phyloP scores from a whole-genome alignment of 2,329 filamentous ascomycete species.

The Epichloe festucae region DNA sequence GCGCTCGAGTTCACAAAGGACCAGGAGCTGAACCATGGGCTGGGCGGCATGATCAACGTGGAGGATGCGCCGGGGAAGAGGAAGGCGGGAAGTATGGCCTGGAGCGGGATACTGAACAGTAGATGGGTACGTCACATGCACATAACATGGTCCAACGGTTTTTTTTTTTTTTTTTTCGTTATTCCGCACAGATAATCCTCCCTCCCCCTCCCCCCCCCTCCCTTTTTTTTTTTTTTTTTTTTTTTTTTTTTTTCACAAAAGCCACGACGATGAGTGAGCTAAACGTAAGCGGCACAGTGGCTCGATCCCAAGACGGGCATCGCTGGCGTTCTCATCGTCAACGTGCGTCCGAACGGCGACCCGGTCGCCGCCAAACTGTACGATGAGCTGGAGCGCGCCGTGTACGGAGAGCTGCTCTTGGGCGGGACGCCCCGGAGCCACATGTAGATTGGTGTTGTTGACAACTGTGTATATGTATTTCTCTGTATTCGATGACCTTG shows the following conservation, averaged over 20 bases:
- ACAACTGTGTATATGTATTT: not conserved
- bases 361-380: constrained; percentile 21
- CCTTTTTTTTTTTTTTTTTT: not conserved
- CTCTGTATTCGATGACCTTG: no score
- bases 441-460: not conserved
- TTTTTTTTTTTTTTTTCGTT: not conserved
- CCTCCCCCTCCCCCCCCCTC: no score
- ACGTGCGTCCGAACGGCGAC: constrained; percentile 26
- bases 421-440: not conserved
- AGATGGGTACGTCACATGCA: constrained; percentile 25
- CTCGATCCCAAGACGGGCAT: constrained; percentile 26
- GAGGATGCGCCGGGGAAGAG: constrained; percentile 27
- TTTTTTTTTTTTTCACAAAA: not conserved
- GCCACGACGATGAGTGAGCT: not conserved
- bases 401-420: constrained; percentile 17
- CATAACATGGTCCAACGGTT: no score
- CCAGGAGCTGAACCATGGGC: constrained; percentile 22
- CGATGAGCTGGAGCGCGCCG: constrained; percentile 25
- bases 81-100: constrained; percentile 28
- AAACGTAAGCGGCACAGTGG: constrained; percentile 15
- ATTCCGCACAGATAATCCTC: not conserved
- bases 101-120: constrained; percentile 29
- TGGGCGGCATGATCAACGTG: constrained; percentile 27
- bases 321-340: constrained; percentile 25
- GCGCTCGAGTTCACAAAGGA: constrained; percentile 24